Conservation (phyloP, 225 moss, liverwort and hornwort species). For the Takakia lepidozioides region DNA sequence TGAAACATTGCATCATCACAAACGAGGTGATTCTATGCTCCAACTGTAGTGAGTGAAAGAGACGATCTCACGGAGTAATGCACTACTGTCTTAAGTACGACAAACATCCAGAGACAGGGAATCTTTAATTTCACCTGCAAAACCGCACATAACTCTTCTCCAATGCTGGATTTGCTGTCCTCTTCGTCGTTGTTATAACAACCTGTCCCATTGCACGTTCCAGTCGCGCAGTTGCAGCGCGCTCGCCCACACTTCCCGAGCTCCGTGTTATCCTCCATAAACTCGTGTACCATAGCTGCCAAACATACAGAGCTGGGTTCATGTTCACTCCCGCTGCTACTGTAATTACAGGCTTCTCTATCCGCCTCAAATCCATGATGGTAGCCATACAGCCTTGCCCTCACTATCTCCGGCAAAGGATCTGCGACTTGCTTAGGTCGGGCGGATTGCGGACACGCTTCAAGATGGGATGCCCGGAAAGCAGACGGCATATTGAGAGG, state of each 20-base stretch:
- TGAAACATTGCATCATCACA: no score
- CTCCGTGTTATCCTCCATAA: constrained; percentile 53
- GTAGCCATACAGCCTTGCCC: constrained; percentile 25
- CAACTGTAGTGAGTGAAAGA: no score
- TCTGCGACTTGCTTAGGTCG: constrained; percentile 55
- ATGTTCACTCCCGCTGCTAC: constrained; percentile 88
- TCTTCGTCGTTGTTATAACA: constrained; percentile 24
- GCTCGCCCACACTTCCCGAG: constrained; percentile 55
- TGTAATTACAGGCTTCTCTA: constrained; percentile 36
- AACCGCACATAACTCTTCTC: constrained; percentile 56
- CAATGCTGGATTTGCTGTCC: constrained; percentile 53
- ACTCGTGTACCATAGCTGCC: constrained; percentile 88
- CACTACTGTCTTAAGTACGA: no score
- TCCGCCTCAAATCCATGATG: no score
- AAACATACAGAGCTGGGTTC: constrained; percentile 77
- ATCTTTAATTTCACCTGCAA: constrained; percentile 47
- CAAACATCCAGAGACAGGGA: no score
- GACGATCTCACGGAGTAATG: no score
- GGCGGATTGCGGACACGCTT: constrained; percentile 15
- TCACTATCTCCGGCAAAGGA: constrained; percentile 43
- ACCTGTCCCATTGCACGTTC: constrained; percentile 27
- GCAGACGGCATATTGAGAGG: constrained; percentile 17
- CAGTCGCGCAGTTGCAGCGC: constrained; percentile 62
- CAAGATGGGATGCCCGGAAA: constrained; percentile 11
- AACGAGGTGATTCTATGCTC: no score